Percentiles rank a stretch among this genome's conserved stretches.
These are phyloP conservation scores for Lasiosphaeriaceae sp. DNA, from an alignment of 495 filamentous ascomycete genomes.

Conservation along the genomic window DNA sequence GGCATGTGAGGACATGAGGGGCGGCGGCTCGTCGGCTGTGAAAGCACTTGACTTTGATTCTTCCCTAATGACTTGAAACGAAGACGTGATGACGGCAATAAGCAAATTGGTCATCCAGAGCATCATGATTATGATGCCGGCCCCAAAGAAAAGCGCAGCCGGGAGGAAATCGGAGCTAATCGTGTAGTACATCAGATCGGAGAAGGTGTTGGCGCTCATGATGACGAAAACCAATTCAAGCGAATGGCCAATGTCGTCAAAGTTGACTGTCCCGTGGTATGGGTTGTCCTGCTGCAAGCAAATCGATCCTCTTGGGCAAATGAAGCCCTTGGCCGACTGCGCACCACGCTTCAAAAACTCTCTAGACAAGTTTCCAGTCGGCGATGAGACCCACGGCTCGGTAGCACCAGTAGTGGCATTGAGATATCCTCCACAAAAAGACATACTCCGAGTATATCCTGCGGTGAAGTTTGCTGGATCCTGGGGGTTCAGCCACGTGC, in stretches of 20 bases:
- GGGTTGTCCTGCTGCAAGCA: constrained; percentile 80
- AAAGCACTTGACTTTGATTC: constrained; percentile 94
- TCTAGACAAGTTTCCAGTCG: constrained; percentile 13
- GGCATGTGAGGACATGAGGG: constrained; percentile 33
- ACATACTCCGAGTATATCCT: constrained; percentile 52
- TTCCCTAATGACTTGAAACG: constrained; percentile 97
- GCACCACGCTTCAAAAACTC: constrained; percentile 29
- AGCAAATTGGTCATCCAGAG: constrained; percentile 96
- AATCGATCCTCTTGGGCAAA: constrained; percentile 77
- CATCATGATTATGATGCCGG: constrained; percentile 86
- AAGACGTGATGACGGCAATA: constrained; percentile 96
- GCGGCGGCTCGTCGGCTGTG: constrained; percentile 62
- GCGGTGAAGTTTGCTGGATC: constrained; percentile 40
- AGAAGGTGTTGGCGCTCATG: constrained; percentile 96
- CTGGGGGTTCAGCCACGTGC: constrained; percentile 73
- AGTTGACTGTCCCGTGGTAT: constrained; percentile 82
- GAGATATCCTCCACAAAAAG: constrained; percentile 85
- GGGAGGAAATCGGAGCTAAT: constrained; percentile 87
- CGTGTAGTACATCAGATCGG: constrained; percentile 89
- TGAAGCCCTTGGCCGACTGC: constrained; percentile 72
- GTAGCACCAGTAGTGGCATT: constrained; percentile 51
- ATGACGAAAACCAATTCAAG: constrained; percentile 96
- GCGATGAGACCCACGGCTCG: constrained; percentile 60
- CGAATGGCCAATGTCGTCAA: constrained; percentile 90
- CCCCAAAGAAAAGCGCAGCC: constrained; percentile 78